phyloP scores from a whole-genome alignment of 1,139 yeast genomes.

The Saccharomycopsis hybrid region DNA sequence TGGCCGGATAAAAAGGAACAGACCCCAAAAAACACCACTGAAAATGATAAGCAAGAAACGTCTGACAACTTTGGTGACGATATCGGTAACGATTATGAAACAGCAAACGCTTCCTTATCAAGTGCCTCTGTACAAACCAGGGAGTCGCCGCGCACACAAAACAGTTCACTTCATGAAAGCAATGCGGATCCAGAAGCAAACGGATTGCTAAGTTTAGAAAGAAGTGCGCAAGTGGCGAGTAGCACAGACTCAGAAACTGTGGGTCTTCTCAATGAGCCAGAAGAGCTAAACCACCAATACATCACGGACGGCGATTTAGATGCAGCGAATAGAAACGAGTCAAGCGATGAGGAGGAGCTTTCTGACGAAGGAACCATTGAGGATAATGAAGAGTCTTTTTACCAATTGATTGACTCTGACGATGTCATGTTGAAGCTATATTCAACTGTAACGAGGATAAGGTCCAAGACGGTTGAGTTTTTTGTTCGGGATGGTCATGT shows the following conservation, averaged over 20 bases:
- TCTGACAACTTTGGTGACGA: too few species aligned
- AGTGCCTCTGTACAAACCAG: too few species aligned
- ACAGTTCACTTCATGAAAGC: not conserved
- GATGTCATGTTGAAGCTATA: conserved; percentile 6
- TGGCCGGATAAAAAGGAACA: not conserved
- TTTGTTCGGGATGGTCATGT: conserved; percentile 10
- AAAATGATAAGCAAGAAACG: not conserved
- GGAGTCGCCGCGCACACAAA: not conserved
- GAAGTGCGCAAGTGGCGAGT: not conserved
- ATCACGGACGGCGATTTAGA: not conserved
- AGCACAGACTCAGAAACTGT: too few species aligned
- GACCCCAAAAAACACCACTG: not conserved
- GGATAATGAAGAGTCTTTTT: conserved; percentile 5
- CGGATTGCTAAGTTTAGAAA: not conserved
- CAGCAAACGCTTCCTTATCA: too few species aligned
- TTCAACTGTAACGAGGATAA: not conserved
- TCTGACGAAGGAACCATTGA: not conserved
- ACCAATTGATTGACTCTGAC: conserved; percentile 11
- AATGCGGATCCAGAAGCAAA: not conserved
- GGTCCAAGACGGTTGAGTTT: conserved; percentile 2
- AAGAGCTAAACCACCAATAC: not conserved
- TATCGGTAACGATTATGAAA: too few species aligned
- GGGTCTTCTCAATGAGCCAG: too few species aligned
- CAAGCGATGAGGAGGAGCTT: conserved; percentile 1
- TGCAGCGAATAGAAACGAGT: not conserved